Base-by-base conservation (phyloP, 2,329 filamentous ascomycete species). In the Didymellaceae sp. region DNA sequence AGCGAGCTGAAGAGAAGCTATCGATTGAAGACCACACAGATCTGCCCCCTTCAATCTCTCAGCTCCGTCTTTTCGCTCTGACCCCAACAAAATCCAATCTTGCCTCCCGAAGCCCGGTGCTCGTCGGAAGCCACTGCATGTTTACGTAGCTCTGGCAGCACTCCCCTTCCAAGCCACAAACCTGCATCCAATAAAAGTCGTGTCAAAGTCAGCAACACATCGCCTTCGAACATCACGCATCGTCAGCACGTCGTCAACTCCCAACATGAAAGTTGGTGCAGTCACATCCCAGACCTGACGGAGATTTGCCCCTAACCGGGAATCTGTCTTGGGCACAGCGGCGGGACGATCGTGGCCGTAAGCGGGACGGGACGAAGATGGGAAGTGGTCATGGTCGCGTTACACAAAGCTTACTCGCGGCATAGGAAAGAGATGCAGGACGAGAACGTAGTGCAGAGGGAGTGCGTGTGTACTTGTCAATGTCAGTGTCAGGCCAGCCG, bases 311-410 rank as follows among this genome's bases (percentile, higher is more conserved):
- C 48, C 35, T 35, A 17, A 52, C 48, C 30, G 37, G 48, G 37
- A 38, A 46, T 20, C 6, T 62, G 61, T 67, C 57, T 65, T 52
- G 32, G 50, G 54, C 54, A 66, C 58, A 33, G 48, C 47, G 25
- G 38, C 47, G 52, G 45, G 43, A 52, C 40, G 22, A 57, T 42
- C 48, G 41, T 30, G 24, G 31, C 33, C 33, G 38, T 30, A 17
- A 41, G 45, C 48, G 16, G 39, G 51, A 50, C 35, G 46, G 47
- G 32, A 26, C 42, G 39, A 45, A 35, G 18, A 32, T 44, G 41
- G 45, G 38, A 57, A 25, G 25, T 37, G 31, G 22, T 32, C 42
- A 31, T 42, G 37, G 48, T 38, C 18, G 37, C 16, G 55, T 61
- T 40, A 28, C 49, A 59, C 59, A 1, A 18, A 30, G 33, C 35